These are phyloP conservation scores for Diaporthe sp. DNA, from an alignment of 2,329 filamentous ascomycete species.

Conservation along the genomic window DNA sequence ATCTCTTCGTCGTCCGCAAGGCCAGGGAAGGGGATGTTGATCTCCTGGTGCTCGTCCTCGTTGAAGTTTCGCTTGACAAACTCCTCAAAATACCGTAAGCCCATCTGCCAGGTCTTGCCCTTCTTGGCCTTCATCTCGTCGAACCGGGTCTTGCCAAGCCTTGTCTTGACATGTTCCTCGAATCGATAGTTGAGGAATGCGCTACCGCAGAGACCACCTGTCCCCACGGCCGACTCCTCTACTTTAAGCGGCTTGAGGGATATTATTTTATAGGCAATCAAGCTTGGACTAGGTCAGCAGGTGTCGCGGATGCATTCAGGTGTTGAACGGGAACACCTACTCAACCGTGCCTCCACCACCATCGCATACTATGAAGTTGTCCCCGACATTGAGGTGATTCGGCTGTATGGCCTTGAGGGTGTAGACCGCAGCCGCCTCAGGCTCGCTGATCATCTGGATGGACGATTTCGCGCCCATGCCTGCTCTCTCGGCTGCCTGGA, in stretches of 20 bases:
- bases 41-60: constrained; percentile 79
- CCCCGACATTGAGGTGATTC: constrained; percentile 76
- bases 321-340: constrained; percentile 49
- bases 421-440: constrained; percentile 83
- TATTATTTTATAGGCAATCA: constrained; percentile 85
- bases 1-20: constrained; percentile 80
- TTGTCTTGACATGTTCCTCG: constrained; percentile 77
- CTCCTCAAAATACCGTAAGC: constrained; percentile 82
- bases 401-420: constrained; percentile 83
- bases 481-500: constrained; percentile 80
- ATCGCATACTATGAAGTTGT: constrained; percentile 73
- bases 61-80: constrained; percentile 88
- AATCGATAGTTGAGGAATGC: constrained; percentile 85
- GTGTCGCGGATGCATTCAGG: neutral
- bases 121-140: constrained; percentile 83
- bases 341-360: constrained; percentile 76
- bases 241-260: constrained; percentile 77
- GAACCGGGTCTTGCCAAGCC: constrained; percentile 75
- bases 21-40: constrained; percentile 84
- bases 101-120: constrained; percentile 83
- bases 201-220: constrained; percentile 80
- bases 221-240: constrained; percentile 83
- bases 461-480: constrained; percentile 79
- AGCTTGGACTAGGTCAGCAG: constrained; percentile 47
- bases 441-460: constrained; percentile 84